Evolutionary conservation across 495 filamentous ascomycete species (phyloP).

Genomic region (Barbatosphaeria neglecta): DNA sequence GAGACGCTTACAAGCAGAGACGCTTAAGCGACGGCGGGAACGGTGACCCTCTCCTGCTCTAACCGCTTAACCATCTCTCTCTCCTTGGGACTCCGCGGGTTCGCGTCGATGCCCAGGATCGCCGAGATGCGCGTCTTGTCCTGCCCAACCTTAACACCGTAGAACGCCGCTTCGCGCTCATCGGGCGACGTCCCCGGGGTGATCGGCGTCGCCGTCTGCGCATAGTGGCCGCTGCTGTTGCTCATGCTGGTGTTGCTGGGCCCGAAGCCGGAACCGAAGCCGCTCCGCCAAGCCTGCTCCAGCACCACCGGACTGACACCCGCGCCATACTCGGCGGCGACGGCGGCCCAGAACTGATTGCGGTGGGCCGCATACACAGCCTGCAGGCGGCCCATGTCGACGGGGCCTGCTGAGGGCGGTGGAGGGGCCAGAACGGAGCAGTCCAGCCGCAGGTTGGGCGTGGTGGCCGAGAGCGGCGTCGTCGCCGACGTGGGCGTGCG

Average conservation of each 20-base stretch:
- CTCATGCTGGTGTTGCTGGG: neutral
- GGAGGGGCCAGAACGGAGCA: constrained; percentile 30
- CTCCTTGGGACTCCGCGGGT: constrained; percentile 40
- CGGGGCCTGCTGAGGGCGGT: constrained; percentile 18
- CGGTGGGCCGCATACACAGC: constrained; percentile 59
- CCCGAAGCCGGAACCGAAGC: constrained; percentile 10
- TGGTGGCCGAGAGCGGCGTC: constrained; percentile 10
- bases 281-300: constrained; percentile 58
- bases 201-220: constrained; percentile 28
- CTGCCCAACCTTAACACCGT: constrained; percentile 17
- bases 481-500: constrained; percentile 14
- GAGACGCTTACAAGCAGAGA: constrained; percentile 1
- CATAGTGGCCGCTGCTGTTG: neutral
- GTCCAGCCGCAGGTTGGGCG: constrained; percentile 36
- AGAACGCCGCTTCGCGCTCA: constrained; percentile 20
- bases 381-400: constrained; percentile 58
- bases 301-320: constrained; percentile 51
- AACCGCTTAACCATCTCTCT: constrained; percentile 39
- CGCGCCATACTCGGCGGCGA: constrained; percentile 58
- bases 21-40: constrained; percentile 6
- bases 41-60: constrained; percentile 27
- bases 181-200: constrained; percentile 35
- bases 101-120: constrained; percentile 41
- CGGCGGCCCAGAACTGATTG: constrained; percentile 57
- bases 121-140: constrained; percentile 44